Conservation (phyloP, 306 rosid genomes). For the Quercus variabilis region DNA sequence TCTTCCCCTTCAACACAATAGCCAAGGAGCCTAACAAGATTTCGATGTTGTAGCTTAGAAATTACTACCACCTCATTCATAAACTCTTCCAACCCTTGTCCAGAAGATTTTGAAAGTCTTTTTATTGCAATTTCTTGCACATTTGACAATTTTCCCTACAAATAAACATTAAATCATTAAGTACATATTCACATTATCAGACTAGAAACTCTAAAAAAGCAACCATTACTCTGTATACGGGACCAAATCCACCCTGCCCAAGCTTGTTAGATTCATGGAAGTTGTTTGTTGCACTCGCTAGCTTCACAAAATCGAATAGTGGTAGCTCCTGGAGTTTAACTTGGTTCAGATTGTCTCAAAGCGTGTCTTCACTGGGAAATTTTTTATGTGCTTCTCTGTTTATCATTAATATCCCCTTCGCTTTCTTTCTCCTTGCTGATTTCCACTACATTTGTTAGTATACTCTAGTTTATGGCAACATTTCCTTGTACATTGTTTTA, state of each 20-base stretch:
- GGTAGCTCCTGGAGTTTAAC: slow-evolving; percentile 27
- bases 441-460: neutral
- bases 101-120: too few relatives aligned
- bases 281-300: slow-evolving; percentile 25
- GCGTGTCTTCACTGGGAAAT: neutral
- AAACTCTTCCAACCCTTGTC: too few relatives aligned
- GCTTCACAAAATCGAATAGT: slow-evolving; percentile 2
- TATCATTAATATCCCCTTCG: neutral
- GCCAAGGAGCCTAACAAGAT: too few relatives aligned
- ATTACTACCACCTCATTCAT: too few relatives aligned
- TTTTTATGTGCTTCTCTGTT: neutral
- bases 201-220: neutral
- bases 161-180: neutral
- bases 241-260: slow-evolving; percentile 33
- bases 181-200: neutral
- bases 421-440: neutral
- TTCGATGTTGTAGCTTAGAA: too few relatives aligned
- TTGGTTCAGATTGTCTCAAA: neutral
- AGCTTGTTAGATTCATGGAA: slow-evolving; percentile 22
- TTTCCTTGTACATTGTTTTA: too few relatives aligned
- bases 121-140: slow-evolving; percentile 34
- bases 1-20: too few relatives aligned
- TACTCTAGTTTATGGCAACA: too few relatives aligned
- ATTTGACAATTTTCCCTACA: slow-evolving; percentile 29
- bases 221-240: slow-evolving; percentile 27